Percentiles rank a stretch among this genome's conserved stretches.
phyloP scores from a whole-genome alignment of 257 asterid species.

The Apocynum venetum region DNA sequence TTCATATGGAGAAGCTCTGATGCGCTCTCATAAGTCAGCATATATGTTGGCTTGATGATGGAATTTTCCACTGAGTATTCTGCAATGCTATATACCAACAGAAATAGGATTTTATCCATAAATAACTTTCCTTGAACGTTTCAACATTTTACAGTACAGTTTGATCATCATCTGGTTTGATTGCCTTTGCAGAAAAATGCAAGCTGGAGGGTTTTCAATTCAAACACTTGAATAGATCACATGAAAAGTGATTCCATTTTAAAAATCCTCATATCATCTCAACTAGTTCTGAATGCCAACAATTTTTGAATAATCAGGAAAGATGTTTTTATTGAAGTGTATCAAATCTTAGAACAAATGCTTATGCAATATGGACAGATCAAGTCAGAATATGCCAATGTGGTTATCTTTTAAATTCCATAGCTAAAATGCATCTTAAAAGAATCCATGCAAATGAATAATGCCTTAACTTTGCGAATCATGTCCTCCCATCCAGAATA shows the following conservation, averaged over 20 bases:
- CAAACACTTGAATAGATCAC: not conserved
- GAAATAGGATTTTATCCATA: conserved; percentile 24
- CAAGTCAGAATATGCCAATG: not conserved
- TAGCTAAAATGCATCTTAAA: not conserved
- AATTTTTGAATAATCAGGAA: not conserved
- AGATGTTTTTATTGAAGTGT: not conserved
- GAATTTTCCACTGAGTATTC: conserved; percentile 89
- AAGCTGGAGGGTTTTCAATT: not conserved
- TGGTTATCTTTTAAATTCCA: not conserved
- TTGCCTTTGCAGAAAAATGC: not conserved
- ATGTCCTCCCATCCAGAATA: not conserved
- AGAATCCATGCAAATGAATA: not conserved
- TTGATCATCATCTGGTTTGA: not conserved
- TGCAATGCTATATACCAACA: conserved; percentile 65
- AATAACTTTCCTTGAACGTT: not conserved
- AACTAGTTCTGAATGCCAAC: not conserved
- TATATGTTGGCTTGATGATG: conserved; percentile 83
- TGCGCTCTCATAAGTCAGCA: conserved; percentile 97
- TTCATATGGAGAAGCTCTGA: conserved; percentile 88
- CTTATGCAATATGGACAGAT: not conserved
- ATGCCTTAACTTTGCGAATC: not conserved
- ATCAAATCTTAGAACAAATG: not conserved
- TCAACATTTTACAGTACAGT: not conserved
- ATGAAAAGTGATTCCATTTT: not conserved
- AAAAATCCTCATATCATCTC: not conserved